Conservation (phyloP, 257 asterid species). For the Primulina tabacum region DNA sequence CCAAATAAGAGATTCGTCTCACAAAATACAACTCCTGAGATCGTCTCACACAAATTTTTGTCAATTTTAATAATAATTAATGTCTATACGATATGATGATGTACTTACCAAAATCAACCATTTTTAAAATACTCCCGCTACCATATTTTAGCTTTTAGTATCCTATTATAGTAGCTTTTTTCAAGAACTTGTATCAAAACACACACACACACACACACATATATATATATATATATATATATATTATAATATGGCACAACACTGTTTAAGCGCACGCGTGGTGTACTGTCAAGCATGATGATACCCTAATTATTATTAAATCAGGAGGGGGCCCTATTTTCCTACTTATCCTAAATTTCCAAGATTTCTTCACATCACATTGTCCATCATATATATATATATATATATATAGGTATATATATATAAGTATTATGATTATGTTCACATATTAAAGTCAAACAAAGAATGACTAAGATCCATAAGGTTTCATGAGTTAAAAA, state of each 20-base stretch:
- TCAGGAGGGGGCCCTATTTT: conserved; percentile 30
- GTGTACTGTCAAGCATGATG: conserved; percentile 49
- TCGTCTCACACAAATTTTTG: no score
- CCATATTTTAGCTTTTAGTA: neutral
- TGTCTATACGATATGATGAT: neutral
- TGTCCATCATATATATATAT: neutral
- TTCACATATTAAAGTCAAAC: neutral
- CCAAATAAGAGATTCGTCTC: no score
- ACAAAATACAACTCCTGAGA: no score
- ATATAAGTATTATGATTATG: neutral
- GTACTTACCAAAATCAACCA: neutral
- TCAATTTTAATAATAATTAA: no score
- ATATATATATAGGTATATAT: no score
- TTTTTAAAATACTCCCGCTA: neutral
- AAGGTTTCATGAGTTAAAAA: neutral
- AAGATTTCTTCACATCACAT: conserved; percentile 14
- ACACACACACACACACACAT: no score
- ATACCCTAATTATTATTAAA: conserved; percentile 53
- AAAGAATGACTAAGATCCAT: neutral
- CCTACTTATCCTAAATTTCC: neutral
- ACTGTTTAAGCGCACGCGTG: conserved; percentile 71
- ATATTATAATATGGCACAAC: conserved; percentile 32
- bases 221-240: no score
- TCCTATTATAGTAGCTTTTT: neutral
- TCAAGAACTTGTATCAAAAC: neutral